A percentile compares a stretch with the other conserved stretches of the same genome.
Evolutionary conservation across 2,329 filamentous ascomycete genomes (phyloP).

Genomic region (Neopestalotiopsis clavispora): DNA sequence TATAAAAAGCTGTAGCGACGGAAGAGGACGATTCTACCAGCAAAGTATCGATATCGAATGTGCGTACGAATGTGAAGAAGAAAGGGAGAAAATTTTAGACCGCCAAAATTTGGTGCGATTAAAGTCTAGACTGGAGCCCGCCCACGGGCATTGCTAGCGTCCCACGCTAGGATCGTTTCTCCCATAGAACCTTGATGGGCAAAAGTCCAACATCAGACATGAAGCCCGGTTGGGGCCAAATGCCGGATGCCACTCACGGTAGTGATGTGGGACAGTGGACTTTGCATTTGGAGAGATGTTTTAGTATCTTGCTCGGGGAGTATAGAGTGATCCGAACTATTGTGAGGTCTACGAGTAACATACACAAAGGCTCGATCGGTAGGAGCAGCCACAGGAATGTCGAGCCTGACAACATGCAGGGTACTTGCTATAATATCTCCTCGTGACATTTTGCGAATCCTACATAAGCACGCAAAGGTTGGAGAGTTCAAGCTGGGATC

Average conservation of each 20-base stretch:
- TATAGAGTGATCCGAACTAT: too few species aligned
- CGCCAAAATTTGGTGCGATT: not conserved
- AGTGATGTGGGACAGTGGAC: not conserved
- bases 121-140: not conserved
- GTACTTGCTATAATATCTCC: too few species aligned
- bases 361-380: too few species aligned
- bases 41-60: slow-evolving; percentile 34
- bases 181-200: not conserved
- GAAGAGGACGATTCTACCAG: slow-evolving; percentile 28
- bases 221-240: not conserved
- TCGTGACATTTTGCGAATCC: too few species aligned
- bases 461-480: too few species aligned
- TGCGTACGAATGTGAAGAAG: slow-evolving; percentile 40
- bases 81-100: slow-evolving; percentile 18
- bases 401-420: too few species aligned
- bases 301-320: not conserved
- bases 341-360: too few species aligned
- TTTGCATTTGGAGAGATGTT: not conserved
- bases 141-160: not conserved
- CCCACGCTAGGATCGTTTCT: not conserved
- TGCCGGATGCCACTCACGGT: not conserved
- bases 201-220: not conserved
- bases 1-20: slow-evolving; percentile 34
- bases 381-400: too few species aligned
- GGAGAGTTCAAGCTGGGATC: too few species aligned